Base-by-base conservation (phyloP, 1,139 yeast species). In the Petasospora rhodanensis region DNA sequence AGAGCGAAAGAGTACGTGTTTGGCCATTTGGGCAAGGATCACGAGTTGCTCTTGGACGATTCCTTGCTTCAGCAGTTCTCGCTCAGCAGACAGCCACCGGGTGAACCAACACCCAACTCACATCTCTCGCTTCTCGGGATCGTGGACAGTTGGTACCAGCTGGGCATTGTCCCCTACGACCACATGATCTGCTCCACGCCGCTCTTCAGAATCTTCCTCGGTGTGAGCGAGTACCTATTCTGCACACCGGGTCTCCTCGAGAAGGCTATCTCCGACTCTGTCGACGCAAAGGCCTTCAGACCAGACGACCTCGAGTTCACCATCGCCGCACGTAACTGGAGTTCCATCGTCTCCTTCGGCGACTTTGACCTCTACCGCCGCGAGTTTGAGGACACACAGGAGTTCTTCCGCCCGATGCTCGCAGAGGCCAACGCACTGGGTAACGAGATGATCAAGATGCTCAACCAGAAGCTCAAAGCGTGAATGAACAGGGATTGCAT, bases 121-220 rank as follows among this genome's bases (percentile, higher is more conserved):
- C 98, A 91, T 57, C 62, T 91, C 35, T 82, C 96, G 3, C 61
- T 91, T 28, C 63, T 91, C 36, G 94, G 94, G 2, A 87, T 91
- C 32, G 97, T 86, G 2, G 98, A 91, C 58, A 81, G 94, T 53
- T 91, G 98, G 98, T 73, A 70, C 51, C 79, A 79, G 45, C 62
- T 86, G 30, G 83, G 82, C 1, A 86, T 91, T 27, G 79, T 83
- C 14, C 98, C 98, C 2, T 89, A 91, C 53, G 96, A 89, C 55
- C 98, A 91, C 58, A 89, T 89, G 62, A 89, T 91, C 43, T 91
- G 98, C 55, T 86, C 96, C 1, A 91, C 98, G 0, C 98, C 98
- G 3, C 52, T 81, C 22, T 91, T 89, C 56, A 70, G 98, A 54
- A 86, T 91, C 28, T 86, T 93, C 61, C 68, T 91, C 31, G 98